A percentile compares a stretch with the other conserved stretches of the same genome.
Conservation (phyloP, 352 stramenopile species). For the Phytophthora pisi region DNA sequence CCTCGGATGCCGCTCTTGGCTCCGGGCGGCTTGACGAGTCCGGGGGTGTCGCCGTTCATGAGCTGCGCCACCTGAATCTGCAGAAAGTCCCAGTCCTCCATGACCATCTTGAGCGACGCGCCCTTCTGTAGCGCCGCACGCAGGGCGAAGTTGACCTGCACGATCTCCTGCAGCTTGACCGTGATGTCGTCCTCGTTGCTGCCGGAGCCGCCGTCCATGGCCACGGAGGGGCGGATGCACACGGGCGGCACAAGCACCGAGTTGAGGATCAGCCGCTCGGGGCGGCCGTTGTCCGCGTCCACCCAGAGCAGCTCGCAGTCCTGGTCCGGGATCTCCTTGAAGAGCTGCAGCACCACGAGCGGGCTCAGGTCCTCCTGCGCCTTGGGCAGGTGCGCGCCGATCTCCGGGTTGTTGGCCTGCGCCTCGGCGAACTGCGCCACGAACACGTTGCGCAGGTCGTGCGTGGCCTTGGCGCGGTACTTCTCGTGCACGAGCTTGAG, state of each 20-base stretch:
- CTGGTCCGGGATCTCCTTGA: slow-evolving; percentile 96
- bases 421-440: slow-evolving; percentile 83
- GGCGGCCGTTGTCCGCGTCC: slow-evolving; percentile 92
- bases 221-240: slow-evolving; percentile 98
- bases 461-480: slow-evolving; percentile 90
- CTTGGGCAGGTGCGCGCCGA: slow-evolving; percentile 86
- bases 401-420: slow-evolving; percentile 82
- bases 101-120: slow-evolving; percentile 97
- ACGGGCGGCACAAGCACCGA: slow-evolving; percentile 98
- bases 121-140: slow-evolving; percentile 94
- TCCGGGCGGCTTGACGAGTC: slow-evolving; percentile 94
- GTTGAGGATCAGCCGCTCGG: slow-evolving; percentile 98
- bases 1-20: slow-evolving; percentile 95
- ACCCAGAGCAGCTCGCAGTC: slow-evolving; percentile 98
- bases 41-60: slow-evolving; percentile 99
- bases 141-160: slow-evolving; percentile 98
- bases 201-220: slow-evolving; percentile 95
- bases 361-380: slow-evolving; percentile 92
- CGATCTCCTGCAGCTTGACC: slow-evolving; percentile 99
- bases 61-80: slow-evolving; percentile 98
- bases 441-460: slow-evolving; percentile 87
- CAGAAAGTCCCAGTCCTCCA: slow-evolving; percentile 99
- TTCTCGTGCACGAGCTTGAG: slow-evolving; percentile 99
- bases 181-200: slow-evolving; percentile 99
- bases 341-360: slow-evolving; percentile 93